Percentiles rank a stretch among this genome's conserved stretches.
Conservation (phyloP, 805 yeast genomes). For the Kluyveromyces aestuarii region DNA sequence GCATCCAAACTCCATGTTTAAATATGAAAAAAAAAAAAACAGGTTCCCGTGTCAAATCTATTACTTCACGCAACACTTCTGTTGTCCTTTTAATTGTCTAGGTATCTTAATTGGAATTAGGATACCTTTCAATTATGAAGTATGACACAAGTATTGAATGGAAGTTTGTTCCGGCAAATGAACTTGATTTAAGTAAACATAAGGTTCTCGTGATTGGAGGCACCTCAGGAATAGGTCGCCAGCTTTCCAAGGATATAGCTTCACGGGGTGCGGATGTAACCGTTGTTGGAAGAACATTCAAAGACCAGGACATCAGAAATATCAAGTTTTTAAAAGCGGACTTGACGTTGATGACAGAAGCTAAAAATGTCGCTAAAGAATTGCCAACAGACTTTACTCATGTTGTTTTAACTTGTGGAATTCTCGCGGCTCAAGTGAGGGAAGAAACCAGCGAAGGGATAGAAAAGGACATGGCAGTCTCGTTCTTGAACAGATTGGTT, state of each 20-base stretch:
- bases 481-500: slow-evolving; percentile 30
- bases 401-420: slow-evolving; percentile 34
- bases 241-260: slow-evolving; percentile 22
- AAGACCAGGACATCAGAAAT: slow-evolving; percentile 20
- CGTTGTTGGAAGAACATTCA: slow-evolving; percentile 30
- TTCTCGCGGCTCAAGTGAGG: slow-evolving; percentile 26
- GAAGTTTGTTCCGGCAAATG: not conserved
- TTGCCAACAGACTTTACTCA: slow-evolving; percentile 20
- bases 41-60: too few relatives aligned
- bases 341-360: slow-evolving; percentile 23
- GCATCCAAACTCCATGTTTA: too few relatives aligned
- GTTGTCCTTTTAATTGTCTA: too few relatives aligned
- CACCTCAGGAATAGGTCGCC: slow-evolving; percentile 34
- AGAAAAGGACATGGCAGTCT: slow-evolving; percentile 32
- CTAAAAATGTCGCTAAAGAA: slow-evolving; percentile 17
- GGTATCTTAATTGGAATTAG: too few relatives aligned
- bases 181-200: slow-evolving; percentile 4
- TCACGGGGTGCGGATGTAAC: slow-evolving; percentile 26
- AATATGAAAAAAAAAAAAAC: too few relatives aligned
- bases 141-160: slow-evolving; percentile 4
- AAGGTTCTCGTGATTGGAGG: slow-evolving; percentile 31
- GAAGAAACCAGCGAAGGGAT: slow-evolving; percentile 31
- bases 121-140: too few relatives aligned
- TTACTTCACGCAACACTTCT: too few relatives aligned
- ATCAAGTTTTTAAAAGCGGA: slow-evolving; percentile 29